Evolutionary conservation across 176 grass and related monocot genomes (phyloP).

Genomic region (Poa pratensis): DNA sequence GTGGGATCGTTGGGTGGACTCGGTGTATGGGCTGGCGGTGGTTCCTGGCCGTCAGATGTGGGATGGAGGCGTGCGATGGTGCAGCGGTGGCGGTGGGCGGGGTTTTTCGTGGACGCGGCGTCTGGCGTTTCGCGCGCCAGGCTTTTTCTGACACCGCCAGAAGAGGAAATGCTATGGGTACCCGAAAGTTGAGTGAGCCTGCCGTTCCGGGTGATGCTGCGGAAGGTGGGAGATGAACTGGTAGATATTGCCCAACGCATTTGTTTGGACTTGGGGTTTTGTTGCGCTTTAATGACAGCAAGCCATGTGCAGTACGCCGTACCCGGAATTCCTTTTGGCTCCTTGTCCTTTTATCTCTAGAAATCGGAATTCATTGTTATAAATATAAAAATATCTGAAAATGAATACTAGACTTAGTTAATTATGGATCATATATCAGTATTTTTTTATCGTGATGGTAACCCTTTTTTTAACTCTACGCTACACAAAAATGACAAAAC

Average conservation of each 20-base stretch:
- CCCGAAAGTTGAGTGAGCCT: background rate
- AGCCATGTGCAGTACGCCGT: too few relatives aligned
- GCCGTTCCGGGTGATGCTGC: background rate
- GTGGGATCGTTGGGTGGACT: accelerated
- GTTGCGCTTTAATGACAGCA: background rate
- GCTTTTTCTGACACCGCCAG: constrained; percentile 31
- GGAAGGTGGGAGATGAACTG: background rate
- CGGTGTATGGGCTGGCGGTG: background rate
- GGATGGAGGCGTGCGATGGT: background rate
- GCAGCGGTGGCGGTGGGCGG: background rate
- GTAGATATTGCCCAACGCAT: background rate
- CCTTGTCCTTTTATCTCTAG: too few relatives aligned
- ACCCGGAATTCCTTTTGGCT: too few relatives aligned
- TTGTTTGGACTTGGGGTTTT: background rate
- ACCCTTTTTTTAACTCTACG: too few relatives aligned
- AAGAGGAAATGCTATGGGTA: background rate
- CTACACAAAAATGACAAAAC: too few relatives aligned
- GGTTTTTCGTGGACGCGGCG: constrained; percentile 31
- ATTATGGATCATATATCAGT: too few relatives aligned
- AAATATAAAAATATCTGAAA: too few relatives aligned
- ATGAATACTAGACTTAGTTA: too few relatives aligned
- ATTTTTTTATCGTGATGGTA: too few relatives aligned
- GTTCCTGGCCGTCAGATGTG: background rate
- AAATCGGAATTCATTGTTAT: too few relatives aligned
- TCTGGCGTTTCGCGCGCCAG: constrained; percentile 22